Base-by-base conservation (phyloP, 2,329 filamentous ascomycete genomes). In the Capronia americana region DNA sequence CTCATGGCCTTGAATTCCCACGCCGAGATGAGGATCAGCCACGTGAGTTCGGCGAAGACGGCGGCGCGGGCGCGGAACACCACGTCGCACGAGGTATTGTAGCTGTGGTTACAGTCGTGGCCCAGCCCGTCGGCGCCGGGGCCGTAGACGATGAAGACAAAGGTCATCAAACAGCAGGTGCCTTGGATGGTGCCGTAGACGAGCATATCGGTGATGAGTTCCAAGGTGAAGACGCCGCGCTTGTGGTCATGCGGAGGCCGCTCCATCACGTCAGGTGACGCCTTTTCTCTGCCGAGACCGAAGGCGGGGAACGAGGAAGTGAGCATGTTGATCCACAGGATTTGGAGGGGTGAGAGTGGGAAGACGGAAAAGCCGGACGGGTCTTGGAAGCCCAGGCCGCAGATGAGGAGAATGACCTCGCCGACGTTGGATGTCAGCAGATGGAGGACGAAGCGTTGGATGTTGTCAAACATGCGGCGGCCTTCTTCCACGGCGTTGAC, bases 391-490 rank as follows among this genome's bases (percentile, higher is more conserved):
- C 80, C 84, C 10, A 88, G 81, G 64, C 86, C 86, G 48, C 86
- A 82, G 57, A 88, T 83, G 20, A 88, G 77, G 11, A 85, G 81
- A 64, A 83, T 81, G 17, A 86, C 86, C 74, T 87, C 85, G 4
- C 84, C 85, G 24, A 87, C 81, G 69, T 87, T 87, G 65, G 84
- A 81, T 3, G 83, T 81, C 44, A 87, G 79, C 41, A 86, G 78
- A 72, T 84, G 84, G 2, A 87, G 81, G 34, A 87, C 81, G 69
- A 87, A 87, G 69, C 94, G 94, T 74, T 95, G 91, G 70, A 95
- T 93, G 74, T 95, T 95, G 78, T 94, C 91, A 75, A 93, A 94
- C 83, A 94, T 92, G 72, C 92, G 86, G 14, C 92, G 87, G 17
- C 92, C 92, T 79, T 95, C 91, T 71, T 91, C 90, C 70, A 95